Conservation (phyloP, 2,329 filamentous ascomycete species). For the Botryosphaeria dothidea region DNA sequence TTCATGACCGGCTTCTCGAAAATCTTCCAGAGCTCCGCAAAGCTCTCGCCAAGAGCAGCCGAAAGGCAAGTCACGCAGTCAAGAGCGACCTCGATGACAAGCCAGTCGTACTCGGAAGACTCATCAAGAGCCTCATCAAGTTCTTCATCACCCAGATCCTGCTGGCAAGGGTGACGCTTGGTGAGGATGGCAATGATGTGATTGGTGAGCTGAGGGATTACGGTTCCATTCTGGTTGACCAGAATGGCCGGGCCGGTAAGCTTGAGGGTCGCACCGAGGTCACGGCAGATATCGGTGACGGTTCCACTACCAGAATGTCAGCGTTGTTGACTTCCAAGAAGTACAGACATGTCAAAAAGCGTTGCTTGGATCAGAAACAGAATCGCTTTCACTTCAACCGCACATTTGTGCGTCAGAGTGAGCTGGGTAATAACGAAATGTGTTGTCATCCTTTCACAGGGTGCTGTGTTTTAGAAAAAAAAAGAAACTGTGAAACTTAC, state of each 20-base stretch:
- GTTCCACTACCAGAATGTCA: conserved; percentile 61
- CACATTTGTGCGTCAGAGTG: conserved; percentile 87
- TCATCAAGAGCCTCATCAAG: conserved; percentile 68
- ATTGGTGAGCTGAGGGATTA: conserved; percentile 74
- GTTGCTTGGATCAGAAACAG: conserved; percentile 57
- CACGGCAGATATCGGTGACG: conserved; percentile 93
- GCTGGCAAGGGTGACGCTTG: conserved; percentile 89
- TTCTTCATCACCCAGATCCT: conserved; percentile 80
- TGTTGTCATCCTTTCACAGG: conserved; percentile 66
- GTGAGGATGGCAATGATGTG: conserved; percentile 78
- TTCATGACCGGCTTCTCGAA: conserved; percentile 91
- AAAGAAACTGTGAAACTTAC: conserved; percentile 60
- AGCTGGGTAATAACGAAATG: conserved; percentile 95
- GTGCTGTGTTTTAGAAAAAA: conserved; percentile 20
- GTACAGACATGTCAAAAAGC: conserved; percentile 23
- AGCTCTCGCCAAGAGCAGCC: conserved; percentile 76
- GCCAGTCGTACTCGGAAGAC: conserved; percentile 95
- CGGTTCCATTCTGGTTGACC: conserved; percentile 61
- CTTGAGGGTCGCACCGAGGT: conserved; percentile 86
- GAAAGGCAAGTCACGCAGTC: conserved; percentile 87
- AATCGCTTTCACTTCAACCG: conserved; percentile 87
- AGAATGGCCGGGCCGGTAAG: conserved; percentile 86
- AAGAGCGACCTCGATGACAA: conserved; percentile 90
- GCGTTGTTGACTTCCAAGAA: not conserved
- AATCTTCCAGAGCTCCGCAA: conserved; percentile 89